Base-by-base conservation (phyloP, 345 rosid species). In the Durio zibethinus region DNA sequence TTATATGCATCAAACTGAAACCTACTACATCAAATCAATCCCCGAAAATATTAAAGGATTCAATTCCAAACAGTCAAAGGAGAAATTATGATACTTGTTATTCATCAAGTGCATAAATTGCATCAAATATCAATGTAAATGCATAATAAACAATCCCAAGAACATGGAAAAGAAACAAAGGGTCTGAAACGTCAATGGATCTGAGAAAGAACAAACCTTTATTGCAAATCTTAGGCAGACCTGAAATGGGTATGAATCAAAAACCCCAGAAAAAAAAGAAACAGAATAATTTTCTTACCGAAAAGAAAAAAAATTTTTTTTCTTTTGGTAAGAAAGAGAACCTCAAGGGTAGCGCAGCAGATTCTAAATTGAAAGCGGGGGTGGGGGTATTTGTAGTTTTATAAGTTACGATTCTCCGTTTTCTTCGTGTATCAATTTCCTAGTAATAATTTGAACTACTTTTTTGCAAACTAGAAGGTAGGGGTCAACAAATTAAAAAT, bases 191-290 rank as follows among this genome's bases (percentile, higher is more conserved):
- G 20, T 14, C 69, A 64, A 64, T 6, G 47, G 45, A 66, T 42
- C 70, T 75, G 43, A 20, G 53, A 61, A 74, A 74, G 57, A 61
- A 29, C 43, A 9, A 5, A 75, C 69, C 70, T 61, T 75, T 61
- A 57, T 7, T 10, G 70, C 68, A 43, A 62, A 43, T 61, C 27
- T 2, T 20, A 3, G 57, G 25, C 43, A 59, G 27, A 9, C 29
- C 40, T 43, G 57, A 60, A 29, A 47, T 43, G 70, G 67, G 69
- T 29, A 60, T 2, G 12, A 62, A 75, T 52, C 1, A 52, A 59
- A 74, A 57, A 38, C 31, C 54, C 77, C 52, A 38, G 53, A 27
- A 74, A 59, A 3, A 23, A 15, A 59, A 56, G 47, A 4, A 40
- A 74, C 0, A 4, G 5, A 18, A 59, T 60, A 11, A 36, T 74